phyloP scores from a whole-genome alignment of 1,284 basidiomycete genomes.

The Ustilago sp. region DNA sequence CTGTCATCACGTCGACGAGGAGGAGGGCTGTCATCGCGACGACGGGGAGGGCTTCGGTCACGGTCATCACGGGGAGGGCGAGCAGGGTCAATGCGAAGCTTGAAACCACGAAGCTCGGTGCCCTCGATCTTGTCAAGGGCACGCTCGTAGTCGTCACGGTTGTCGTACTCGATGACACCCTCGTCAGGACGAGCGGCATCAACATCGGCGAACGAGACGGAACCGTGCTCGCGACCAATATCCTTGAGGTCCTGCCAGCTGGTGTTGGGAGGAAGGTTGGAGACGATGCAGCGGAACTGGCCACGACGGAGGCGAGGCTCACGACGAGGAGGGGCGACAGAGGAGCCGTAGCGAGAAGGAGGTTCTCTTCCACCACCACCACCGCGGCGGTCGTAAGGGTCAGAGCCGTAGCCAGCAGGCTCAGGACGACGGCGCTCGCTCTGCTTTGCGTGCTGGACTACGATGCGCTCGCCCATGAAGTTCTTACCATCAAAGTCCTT shows the following conservation, averaged over 20 bases:
- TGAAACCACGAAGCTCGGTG: conserved; percentile 65
- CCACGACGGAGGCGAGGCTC: conserved; percentile 59
- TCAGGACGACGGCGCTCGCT: conserved; percentile 51
- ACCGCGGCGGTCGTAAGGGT: conserved; percentile 40
- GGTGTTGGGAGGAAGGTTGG: conserved; percentile 86
- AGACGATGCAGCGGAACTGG: conserved; percentile 62
- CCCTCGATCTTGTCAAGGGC: conserved; percentile 68
- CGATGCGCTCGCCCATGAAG: conserved; percentile 67
- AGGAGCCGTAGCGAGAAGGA: conserved; percentile 47
- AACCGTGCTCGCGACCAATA: conserved; percentile 89
- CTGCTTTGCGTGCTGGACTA: conserved; percentile 66
- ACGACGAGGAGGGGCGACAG: conserved; percentile 45
- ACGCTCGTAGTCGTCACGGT: conserved; percentile 66
- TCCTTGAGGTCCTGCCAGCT: conserved; percentile 99
- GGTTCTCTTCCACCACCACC: conserved; percentile 46
- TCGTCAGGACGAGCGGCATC: conserved; percentile 65
- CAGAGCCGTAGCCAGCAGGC: conserved; percentile 45
- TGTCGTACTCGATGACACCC: conserved; percentile 68
- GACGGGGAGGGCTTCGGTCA: conserved; percentile 59
- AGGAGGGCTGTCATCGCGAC: conserved; percentile 51
- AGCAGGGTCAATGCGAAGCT: conserved; percentile 66
- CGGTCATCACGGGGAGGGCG: conserved; percentile 48
- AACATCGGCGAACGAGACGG: conserved; percentile 66
- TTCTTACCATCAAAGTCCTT: conserved; percentile 66
- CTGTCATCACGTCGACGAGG: conserved; percentile 47